Evolutionary conservation across 148 eudicot genomes (phyloP).

Genomic region (Nepenthes mirabilis): DNA sequence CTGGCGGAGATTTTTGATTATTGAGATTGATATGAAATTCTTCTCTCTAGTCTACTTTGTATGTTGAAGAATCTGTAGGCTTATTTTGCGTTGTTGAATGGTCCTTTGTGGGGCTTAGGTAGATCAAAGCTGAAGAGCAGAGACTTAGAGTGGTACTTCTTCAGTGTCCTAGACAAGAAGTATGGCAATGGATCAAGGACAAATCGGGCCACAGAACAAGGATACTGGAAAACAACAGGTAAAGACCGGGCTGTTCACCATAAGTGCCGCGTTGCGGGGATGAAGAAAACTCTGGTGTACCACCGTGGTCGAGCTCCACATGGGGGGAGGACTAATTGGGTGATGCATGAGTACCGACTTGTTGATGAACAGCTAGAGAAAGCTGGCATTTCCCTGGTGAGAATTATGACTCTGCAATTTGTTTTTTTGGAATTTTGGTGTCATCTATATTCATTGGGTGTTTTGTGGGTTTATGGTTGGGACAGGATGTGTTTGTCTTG

Average conservation of each 20-base stretch:
- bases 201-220: constrained; percentile 67
- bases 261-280: constrained; percentile 40
- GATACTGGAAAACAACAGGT: constrained; percentile 80
- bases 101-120: constrained; percentile 21
- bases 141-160: constrained; percentile 86
- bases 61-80: not conserved
- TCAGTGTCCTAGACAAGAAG: constrained; percentile 65
- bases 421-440: constrained; percentile 3
- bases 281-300: constrained; percentile 88
- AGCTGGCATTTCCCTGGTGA: constrained; percentile 55
- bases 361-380: constrained; percentile 54
- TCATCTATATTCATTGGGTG: not conserved
- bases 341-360: constrained; percentile 91
- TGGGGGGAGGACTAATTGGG: constrained; percentile 88
- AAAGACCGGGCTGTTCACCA: constrained; percentile 48
- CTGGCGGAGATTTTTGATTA: too few relatives aligned
- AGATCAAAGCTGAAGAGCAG: constrained; percentile 59
- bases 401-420: constrained; percentile 4
- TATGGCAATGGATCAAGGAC: constrained; percentile 70
- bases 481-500: constrained; percentile 74
- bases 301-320: constrained; percentile 87
- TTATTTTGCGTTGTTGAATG: not conserved
- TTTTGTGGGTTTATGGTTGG: constrained; percentile 2
- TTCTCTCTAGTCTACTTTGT: not conserved
- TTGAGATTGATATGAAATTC: not conserved